Conservation (phyloP, 306 rosid species). For the Erythrophleum fordii region DNA sequence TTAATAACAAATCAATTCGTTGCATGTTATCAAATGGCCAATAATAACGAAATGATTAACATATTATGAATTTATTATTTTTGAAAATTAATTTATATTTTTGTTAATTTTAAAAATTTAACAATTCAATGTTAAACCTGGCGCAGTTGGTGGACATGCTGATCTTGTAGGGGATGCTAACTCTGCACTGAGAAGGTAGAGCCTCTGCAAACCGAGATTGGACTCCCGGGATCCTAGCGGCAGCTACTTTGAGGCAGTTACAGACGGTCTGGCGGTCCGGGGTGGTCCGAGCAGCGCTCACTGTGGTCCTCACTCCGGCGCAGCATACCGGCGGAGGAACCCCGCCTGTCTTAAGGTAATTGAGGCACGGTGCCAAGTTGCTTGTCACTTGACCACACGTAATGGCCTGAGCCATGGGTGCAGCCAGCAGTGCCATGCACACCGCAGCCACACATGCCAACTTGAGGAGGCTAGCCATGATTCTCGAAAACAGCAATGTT, state of each 20-base stretch:
- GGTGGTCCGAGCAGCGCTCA: conserved; percentile 31
- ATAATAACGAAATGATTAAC: no score
- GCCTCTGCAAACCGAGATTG: conserved; percentile 23
- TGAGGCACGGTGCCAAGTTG: conserved; percentile 10
- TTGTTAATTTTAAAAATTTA: no score
- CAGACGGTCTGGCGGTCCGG: conserved; percentile 34
- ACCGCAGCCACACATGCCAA: conserved; percentile 33
- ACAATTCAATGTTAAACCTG: background rate
- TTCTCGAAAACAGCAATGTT: background rate
- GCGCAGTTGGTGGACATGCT: conserved; percentile 56
- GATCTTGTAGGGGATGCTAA: conserved; percentile 62
- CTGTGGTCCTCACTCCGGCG: conserved; percentile 29
- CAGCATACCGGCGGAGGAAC: conserved; percentile 37
- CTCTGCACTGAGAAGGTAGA: conserved; percentile 52
- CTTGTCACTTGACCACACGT: conserved; percentile 44
- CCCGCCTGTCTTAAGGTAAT: conserved; percentile 39
- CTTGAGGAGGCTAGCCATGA: conserved; percentile 32
- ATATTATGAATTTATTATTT: no score
- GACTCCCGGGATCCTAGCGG: conserved; percentile 5
- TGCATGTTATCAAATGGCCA: no score
- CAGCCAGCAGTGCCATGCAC: conserved; percentile 41
- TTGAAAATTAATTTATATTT: no score
- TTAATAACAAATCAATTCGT: no score
- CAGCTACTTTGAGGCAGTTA: conserved; percentile 53
- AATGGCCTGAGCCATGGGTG: conserved; percentile 41